phyloP scores from a whole-genome alignment of 176 grass and related monocot species.

The Hordeum vulgare region MorexV3_pseudomolecules_assembly NC_058521.1:370769012-370769511 shows the following conservation, averaged over 20 bases:
- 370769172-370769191: constrained; percentile 92
- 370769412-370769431: no score
- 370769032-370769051: no score
- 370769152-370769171: constrained; percentile 89
- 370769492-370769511: no score
- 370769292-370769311: neutral
- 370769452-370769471: no score
- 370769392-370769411: constrained; percentile 75
- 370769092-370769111: constrained; percentile 59
- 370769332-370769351: constrained; percentile 23
- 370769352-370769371: neutral
- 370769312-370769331: neutral
- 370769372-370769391: constrained; percentile 21
- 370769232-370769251: constrained; percentile 77
- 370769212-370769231: constrained; percentile 84
- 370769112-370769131: neutral
- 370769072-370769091: no score
- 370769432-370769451: no score
- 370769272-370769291: neutral
- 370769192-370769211: constrained; percentile 96
- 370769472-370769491: no score
- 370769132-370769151: neutral
- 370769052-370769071: no score
- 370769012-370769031: no score
- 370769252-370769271: neutral